A percentile compares a stretch with the other conserved stretches of the same genome.
Evolutionary conservation across 257 asterid genomes (phyloP).

Genomic region (Henckelia pumila): DNA sequence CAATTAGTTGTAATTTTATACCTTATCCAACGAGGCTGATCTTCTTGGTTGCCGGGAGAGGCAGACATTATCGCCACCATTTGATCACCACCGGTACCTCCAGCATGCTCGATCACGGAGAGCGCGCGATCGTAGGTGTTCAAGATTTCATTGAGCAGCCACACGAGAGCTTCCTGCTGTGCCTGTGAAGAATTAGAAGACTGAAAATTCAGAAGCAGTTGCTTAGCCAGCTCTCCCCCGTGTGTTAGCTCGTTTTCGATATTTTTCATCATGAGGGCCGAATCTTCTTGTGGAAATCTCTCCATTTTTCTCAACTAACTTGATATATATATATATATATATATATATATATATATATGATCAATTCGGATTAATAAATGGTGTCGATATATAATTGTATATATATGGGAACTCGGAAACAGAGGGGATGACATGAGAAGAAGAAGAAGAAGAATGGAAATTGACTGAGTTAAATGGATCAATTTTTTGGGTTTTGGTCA

Average conservation of each 20-base stretch:
- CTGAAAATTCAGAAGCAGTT: conserved; percentile 42
- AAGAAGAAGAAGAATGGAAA: not conserved
- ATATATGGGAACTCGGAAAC: conserved; percentile 15
- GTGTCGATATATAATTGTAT: not conserved
- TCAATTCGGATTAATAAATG: too few relatives aligned
- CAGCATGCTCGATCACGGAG: conserved; percentile 37
- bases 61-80: conserved; percentile 22
- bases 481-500: conserved; percentile 40
- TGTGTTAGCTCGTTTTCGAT: conserved; percentile 46
- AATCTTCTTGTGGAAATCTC: conserved; percentile 30
- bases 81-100: not conserved
- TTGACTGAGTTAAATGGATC: conserved; percentile 4
- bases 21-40: conserved; percentile 59
- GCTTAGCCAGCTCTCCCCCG: conserved; percentile 63
- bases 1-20: conserved; percentile 22
- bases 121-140: conserved; percentile 53
- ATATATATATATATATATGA: too few relatives aligned
- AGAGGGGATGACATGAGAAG: conserved; percentile 11
- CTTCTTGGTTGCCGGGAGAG: conserved; percentile 49
- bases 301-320: conserved; percentile 35
- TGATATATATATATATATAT: too few relatives aligned
- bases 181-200: conserved; percentile 43
- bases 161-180: conserved; percentile 36
- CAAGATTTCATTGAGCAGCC: conserved; percentile 52
- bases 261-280: conserved; percentile 33